Percentiles rank a stretch among this genome's conserved stretches.
Conservation (phyloP, 768 basidiomycete genomes). For the Kwoniella sp. region DNA sequence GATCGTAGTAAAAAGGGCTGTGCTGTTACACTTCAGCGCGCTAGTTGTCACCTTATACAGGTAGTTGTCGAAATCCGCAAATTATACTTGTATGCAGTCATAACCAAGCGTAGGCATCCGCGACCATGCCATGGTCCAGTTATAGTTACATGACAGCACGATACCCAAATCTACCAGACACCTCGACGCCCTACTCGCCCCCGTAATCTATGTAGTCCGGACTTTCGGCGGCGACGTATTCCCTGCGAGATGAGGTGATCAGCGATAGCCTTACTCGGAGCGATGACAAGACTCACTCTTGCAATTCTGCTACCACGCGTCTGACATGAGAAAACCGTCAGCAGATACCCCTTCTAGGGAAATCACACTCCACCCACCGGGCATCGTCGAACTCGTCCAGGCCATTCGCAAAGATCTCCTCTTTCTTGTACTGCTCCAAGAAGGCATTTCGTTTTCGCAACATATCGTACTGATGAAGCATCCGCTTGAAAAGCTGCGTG, state of each 20-base stretch:
- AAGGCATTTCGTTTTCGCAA: constrained; percentile 85
- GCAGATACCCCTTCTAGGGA: background rate
- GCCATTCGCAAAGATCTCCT: constrained; percentile 87
- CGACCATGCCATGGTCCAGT: too few species aligned
- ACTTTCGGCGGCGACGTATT: constrained; percentile 64
- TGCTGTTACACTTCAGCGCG: too few species aligned
- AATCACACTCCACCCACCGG: constrained; percentile 57
- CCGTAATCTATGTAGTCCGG: constrained; percentile 71
- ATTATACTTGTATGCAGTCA: too few species aligned
- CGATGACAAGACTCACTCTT: constrained; percentile 20
- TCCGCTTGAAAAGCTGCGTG: constrained; percentile 81
- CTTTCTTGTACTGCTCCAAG: constrained; percentile 95
- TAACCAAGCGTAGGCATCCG: too few species aligned
- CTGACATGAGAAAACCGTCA: background rate
- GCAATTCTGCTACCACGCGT: constrained; percentile 32
- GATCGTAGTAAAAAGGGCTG: background rate
- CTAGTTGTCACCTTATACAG: too few species aligned
- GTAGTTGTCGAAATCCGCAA: too few species aligned
- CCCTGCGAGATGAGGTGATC: constrained; percentile 6
- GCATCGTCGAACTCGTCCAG: constrained; percentile 97
- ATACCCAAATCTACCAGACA: too few species aligned
- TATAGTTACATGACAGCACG: too few species aligned
- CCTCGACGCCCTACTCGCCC: constrained; percentile 29
- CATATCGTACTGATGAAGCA: constrained; percentile 90
- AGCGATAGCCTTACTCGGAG: constrained; percentile 1